A percentile compares a stretch with the other conserved stretches of the same genome.
These are phyloP conservation scores for Fusarium brachygibbosum DNA, from an alignment of 2,329 filamentous ascomycete species.

Conservation along the genomic window DNA sequence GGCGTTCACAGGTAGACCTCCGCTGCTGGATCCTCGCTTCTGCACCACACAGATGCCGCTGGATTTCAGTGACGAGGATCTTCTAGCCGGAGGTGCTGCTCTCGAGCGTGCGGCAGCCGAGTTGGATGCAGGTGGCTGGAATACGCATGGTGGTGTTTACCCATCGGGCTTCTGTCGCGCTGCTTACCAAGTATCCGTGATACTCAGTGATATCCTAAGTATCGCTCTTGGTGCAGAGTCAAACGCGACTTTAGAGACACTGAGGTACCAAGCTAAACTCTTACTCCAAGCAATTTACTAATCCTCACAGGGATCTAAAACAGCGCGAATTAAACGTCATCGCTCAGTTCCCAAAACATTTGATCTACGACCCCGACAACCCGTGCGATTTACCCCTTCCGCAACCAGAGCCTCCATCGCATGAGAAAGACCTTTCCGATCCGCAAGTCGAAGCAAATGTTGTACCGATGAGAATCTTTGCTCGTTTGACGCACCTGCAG, in stretches of 20 bases:
- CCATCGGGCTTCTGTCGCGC: slow-evolving; percentile 5
- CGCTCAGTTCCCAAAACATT: background rate
- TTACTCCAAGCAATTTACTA: fast-evolving
- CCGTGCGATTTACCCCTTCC: background rate
- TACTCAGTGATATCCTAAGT: background rate
- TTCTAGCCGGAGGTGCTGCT: background rate
- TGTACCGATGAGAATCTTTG: background rate
- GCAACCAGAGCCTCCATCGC: fast-evolving
- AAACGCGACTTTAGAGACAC: background rate
- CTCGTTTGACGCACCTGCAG: slow-evolving; percentile 7
- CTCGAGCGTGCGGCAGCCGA: background rate
- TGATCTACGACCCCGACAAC: background rate
- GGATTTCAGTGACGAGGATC: slow-evolving; percentile 15
- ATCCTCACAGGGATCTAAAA: background rate
- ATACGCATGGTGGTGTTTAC: background rate
- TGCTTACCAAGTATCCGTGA: background rate
- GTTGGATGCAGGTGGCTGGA: background rate
- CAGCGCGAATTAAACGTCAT: background rate
- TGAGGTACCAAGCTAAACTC: fast-evolving
- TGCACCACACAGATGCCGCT: background rate
- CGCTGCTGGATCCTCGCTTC: background rate
- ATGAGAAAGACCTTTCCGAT: slow-evolving; percentile 6
- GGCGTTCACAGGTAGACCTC: slow-evolving; percentile 13
- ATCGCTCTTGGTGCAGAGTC: background rate
- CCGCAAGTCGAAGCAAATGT: background rate